These are phyloP conservation scores for Fulvia fulva DNA, from an alignment of 2,329 filamentous ascomycete species.

Conservation along the genomic window DNA sequence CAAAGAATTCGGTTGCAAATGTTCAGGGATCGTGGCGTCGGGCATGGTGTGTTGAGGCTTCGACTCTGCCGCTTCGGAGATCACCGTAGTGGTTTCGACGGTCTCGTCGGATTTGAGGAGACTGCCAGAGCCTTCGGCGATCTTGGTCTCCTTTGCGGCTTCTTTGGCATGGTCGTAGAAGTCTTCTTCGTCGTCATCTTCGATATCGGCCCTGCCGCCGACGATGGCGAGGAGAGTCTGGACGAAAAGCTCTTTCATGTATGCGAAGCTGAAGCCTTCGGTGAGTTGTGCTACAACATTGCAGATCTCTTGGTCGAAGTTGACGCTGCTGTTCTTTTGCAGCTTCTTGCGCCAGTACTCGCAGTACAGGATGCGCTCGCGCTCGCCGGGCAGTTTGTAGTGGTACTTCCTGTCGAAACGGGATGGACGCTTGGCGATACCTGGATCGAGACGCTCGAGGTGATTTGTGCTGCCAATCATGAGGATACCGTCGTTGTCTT, in stretches of 20 bases:
- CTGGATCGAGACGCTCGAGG: slow-evolving; percentile 63
- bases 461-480: slow-evolving; percentile 47
- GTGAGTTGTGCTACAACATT: slow-evolving; percentile 56
- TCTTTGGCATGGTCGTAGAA: slow-evolving; percentile 11
- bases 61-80: background rate
- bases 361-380: slow-evolving; percentile 57
- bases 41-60: slow-evolving; percentile 10
- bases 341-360: slow-evolving; percentile 60
- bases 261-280: slow-evolving; percentile 62
- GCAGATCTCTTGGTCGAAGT: slow-evolving; percentile 34
- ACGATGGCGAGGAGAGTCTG: slow-evolving; percentile 56
- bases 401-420: slow-evolving; percentile 65
- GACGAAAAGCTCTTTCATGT: slow-evolving; percentile 66
- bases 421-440: slow-evolving; percentile 59
- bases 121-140: slow-evolving; percentile 5
- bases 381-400: slow-evolving; percentile 55
- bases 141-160: slow-evolving; percentile 14
- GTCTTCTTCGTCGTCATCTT: slow-evolving; percentile 18
- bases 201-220: slow-evolving; percentile 19
- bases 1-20: slow-evolving; percentile 20
- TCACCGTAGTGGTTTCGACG: background rate
- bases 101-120: slow-evolving; percentile 9
- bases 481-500: slow-evolving; percentile 66
- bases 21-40: slow-evolving; percentile 17
- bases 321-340: slow-evolving; percentile 51